A percentile compares a stretch with the other conserved stretches of the same genome.
phyloP scores from a whole-genome alignment of 2,329 filamentous ascomycete species.

The Aspergillus uvarum region DNA sequence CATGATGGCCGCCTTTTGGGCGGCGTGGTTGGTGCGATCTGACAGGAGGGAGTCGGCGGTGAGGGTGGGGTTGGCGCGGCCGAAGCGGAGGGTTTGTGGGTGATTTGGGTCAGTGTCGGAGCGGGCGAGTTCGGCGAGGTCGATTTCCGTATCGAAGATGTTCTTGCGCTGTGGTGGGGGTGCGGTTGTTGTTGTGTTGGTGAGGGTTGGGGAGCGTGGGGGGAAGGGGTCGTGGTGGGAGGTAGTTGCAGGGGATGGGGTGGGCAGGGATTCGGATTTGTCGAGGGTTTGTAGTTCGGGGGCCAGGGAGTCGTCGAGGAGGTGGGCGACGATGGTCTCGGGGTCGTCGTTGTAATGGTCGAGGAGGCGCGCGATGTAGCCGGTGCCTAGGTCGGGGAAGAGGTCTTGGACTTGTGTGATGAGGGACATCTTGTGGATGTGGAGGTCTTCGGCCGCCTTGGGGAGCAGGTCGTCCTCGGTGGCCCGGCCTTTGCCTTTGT shows the following conservation, averaged over 20 bases:
- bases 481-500: constrained; percentile 45
- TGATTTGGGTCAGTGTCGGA: constrained; percentile 35
- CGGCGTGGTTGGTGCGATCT: constrained; percentile 60
- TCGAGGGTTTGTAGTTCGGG: constrained; percentile 64
- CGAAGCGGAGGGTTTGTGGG: constrained; percentile 63
- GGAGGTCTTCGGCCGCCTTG: constrained; percentile 52
- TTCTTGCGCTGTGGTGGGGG: constrained; percentile 58
- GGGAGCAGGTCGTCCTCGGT: constrained; percentile 15
- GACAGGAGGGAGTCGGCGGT: constrained; percentile 72
- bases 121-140: constrained; percentile 69
- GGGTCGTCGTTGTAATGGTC: constrained; percentile 75
- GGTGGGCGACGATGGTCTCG: constrained; percentile 76
- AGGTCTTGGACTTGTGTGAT: constrained; percentile 91
- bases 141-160: constrained; percentile 72
- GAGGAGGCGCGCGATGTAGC: constrained; percentile 75
- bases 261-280: constrained; percentile 56
- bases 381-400: constrained; percentile 82
- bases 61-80: constrained; percentile 61
- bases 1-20: constrained; percentile 81
- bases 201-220: constrained; percentile 44
- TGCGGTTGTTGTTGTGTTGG: constrained; percentile 26
- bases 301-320: constrained; percentile 76
- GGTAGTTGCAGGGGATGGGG: constrained; percentile 35
- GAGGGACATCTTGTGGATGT: constrained; percentile 79
- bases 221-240: constrained; percentile 57